A percentile compares a stretch with the other conserved stretches of the same genome.
Evolutionary conservation across 192 early-diverging fungal genomes (phyloP).

Genomic region (Coemansia asiatica): DNA sequence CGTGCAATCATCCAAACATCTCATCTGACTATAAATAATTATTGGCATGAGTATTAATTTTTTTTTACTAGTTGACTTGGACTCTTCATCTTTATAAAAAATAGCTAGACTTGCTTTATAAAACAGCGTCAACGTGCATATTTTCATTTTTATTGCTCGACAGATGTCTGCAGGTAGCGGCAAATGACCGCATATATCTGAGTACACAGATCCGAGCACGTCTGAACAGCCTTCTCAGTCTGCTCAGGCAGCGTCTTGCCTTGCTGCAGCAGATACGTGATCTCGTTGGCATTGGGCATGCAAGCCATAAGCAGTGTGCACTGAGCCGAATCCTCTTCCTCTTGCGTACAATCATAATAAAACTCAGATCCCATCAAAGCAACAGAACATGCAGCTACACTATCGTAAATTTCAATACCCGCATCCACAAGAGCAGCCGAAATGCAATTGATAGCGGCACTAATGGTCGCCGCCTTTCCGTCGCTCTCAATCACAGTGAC

Average conservation of each 20-base stretch:
- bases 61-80: too few species aligned
- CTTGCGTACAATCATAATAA: slow-evolving; percentile 44
- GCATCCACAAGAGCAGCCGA: slow-evolving; percentile 56
- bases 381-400: slow-evolving; percentile 53
- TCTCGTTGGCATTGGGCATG: slow-evolving; percentile 54
- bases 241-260: slow-evolving; percentile 41
- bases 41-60: too few species aligned
- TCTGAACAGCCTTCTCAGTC: slow-evolving; percentile 44
- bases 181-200: slow-evolving; percentile 53
- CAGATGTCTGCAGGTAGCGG: slow-evolving; percentile 35
- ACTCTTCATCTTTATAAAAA: too few species aligned
- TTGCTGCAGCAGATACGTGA: slow-evolving; percentile 52
- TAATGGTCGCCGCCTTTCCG: slow-evolving; percentile 52
- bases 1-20: too few species aligned
- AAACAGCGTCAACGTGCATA: too few species aligned
- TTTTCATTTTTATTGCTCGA: slow-evolving; percentile 10
- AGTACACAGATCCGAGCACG: slow-evolving; percentile 31
- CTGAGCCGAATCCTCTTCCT: slow-evolving; percentile 30
- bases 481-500: slow-evolving; percentile 58
- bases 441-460: slow-evolving; percentile 54
- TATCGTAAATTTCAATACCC: slow-evolving; percentile 56
- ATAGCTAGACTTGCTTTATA: too few species aligned
- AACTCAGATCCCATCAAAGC: slow-evolving; percentile 30
- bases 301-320: slow-evolving; percentile 40
- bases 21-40: too few species aligned